Base-by-base conservation (phyloP, 257 asterid genomes). In the Lavandula angustifolia region DNA sequence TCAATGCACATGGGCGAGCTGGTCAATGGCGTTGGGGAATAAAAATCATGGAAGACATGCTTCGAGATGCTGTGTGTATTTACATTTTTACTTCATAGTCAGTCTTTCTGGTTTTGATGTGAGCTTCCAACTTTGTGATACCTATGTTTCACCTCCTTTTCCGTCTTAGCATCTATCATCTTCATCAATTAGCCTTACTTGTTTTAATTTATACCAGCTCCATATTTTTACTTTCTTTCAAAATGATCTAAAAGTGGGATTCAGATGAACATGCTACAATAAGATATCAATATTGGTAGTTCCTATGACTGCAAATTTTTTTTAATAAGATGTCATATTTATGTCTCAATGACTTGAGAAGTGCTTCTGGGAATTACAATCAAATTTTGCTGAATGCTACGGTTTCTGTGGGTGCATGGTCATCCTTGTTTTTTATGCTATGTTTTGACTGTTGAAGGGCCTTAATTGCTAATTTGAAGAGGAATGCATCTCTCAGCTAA, bases 1-100 rank as follows among this genome's bases (percentile, higher is more conserved):
- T 92, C 66, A 75, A 76, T 78, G 95, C 92, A 58, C 99, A 92
- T 63, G 99, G 99, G 53, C 80, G 91, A 77, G 96, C 87, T 70
- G 95, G 99, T 53, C 96, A 92, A 67, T 92, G 96, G 96, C 95
- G 94, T 51, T 92, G 99, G 99, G 97, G 92, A 69, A 56, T 80
- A 79, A 92, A 92, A 75, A 87, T 92, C 63, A 84, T 92, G 96
- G 92, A 92, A 60, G 99, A 92, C 92, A 92, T 92, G 99, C 95
- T 92, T 42, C 86, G 84, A 57, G 89, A 91, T 53, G 96, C 96
- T 84, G 99, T 92, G 88, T 79, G 99, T 89, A 83, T 44, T 79
- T 76, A 66, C 65, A 70, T 68, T 80, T 77, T 66, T 80, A 79
- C 83, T 82, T 76, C 82, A 55, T 89, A 82, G 59, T 81, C 84